Evolutionary conservation across 2,329 filamentous ascomycete genomes (phyloP).

Genomic region (Pezizomycotina sp.): DNA sequence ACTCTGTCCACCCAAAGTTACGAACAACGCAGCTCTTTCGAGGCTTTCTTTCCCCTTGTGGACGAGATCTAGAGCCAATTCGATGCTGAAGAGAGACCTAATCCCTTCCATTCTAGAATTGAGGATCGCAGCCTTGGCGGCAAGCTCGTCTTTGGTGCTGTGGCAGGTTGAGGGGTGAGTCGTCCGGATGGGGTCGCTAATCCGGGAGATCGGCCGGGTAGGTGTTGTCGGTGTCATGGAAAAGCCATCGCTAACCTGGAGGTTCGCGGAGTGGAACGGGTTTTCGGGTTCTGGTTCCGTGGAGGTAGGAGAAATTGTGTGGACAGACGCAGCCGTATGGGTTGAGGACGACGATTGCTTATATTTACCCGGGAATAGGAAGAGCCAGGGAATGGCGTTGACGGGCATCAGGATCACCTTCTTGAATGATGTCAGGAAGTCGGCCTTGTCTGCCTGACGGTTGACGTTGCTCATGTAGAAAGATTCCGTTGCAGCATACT

Average conservation of each 20-base stretch:
- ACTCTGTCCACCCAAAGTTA: slow-evolving; percentile 59
- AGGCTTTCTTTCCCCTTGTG: slow-evolving; percentile 77
- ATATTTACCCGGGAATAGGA: slow-evolving; percentile 14
- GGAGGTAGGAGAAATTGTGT: slow-evolving; percentile 8
- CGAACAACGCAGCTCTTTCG: slow-evolving; percentile 69
- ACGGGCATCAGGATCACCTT: slow-evolving; percentile 99
- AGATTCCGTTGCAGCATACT: slow-evolving; percentile 77
- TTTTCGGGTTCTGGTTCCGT: slow-evolving; percentile 20
- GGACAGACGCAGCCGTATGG: too few relatives aligned
- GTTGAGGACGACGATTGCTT: too few relatives aligned
- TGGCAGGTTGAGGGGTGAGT: slow-evolving; percentile 26
- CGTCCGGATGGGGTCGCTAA: slow-evolving; percentile 6
- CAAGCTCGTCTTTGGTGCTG: slow-evolving; percentile 55
- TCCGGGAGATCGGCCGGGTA: too few relatives aligned
- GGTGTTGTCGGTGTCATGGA: slow-evolving; percentile 3
- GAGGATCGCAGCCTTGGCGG: slow-evolving; percentile 96
- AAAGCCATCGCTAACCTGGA: slow-evolving; percentile 5
- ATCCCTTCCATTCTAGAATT: slow-evolving; percentile 87
- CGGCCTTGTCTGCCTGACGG: slow-evolving; percentile 84
- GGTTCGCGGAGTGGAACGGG: slow-evolving; percentile 24
- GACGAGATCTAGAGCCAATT: slow-evolving; percentile 77
- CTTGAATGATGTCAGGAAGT: slow-evolving; percentile 90
- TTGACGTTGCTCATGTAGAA: slow-evolving; percentile 95
- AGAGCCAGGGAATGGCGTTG: slow-evolving; percentile 56
- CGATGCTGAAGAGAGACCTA: slow-evolving; percentile 86